phyloP scores from a whole-genome alignment of 2,329 filamentous ascomycete genomes.

The Monosporascus sp. region DNA sequence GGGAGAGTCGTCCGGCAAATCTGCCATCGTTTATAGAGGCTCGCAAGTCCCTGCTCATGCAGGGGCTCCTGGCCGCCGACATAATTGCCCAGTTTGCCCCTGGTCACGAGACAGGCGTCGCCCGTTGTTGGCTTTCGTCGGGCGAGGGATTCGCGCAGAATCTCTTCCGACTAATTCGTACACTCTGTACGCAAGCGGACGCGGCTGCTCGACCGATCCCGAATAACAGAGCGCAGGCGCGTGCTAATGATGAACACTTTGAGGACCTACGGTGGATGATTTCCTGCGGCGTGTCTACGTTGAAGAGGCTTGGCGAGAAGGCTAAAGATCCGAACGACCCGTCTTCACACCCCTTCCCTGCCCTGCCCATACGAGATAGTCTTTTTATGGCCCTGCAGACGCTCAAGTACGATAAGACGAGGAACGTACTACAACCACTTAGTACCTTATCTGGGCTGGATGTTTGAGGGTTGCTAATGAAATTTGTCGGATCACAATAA shows the following conservation, averaged over 20 bases:
- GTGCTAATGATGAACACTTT: constrained; percentile 31
- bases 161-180: constrained; percentile 68
- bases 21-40: constrained; percentile 67
- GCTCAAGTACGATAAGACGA: constrained; percentile 54
- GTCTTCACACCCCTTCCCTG: constrained; percentile 50
- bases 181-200: constrained; percentile 62
- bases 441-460: constrained; percentile 52
- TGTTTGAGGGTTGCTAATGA: constrained; percentile 12
- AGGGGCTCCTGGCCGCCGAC: constrained; percentile 84
- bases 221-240: constrained; percentile 24
- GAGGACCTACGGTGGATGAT: constrained; percentile 57
- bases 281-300: constrained; percentile 59
- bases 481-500: no score
- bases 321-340: constrained; percentile 50
- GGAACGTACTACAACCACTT: constrained; percentile 62
- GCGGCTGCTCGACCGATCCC: constrained; percentile 34
- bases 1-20: constrained; percentile 50
- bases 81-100: constrained; percentile 74
- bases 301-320: constrained; percentile 66
- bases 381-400: constrained; percentile 61
- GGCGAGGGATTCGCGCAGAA: constrained; percentile 79
- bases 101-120: constrained; percentile 64
- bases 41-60: constrained; percentile 84
- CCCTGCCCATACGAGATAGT: constrained; percentile 61
- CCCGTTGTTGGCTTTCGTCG: constrained; percentile 75